Conservation (phyloP, 495 filamentous ascomycete genomes). For the Xylaria venustula region DNA sequence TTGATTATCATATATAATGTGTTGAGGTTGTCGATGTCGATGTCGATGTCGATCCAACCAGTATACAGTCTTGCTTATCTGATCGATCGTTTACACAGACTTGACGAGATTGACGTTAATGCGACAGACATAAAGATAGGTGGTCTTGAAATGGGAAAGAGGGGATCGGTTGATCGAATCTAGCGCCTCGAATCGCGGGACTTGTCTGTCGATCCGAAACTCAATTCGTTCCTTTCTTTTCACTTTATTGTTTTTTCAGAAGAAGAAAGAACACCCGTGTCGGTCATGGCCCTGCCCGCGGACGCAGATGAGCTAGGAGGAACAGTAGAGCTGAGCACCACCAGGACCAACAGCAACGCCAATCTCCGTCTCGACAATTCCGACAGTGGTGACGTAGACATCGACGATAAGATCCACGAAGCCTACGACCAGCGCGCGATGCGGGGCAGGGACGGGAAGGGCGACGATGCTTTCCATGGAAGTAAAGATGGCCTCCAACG, state of each 20-base stretch:
- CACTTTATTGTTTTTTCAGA: neutral
- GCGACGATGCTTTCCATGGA: conserved; percentile 10
- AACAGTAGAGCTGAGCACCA: neutral
- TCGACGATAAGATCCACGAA: conserved; percentile 18
- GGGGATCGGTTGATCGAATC: no score
- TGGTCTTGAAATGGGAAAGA: no score
- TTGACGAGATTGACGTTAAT: no score
- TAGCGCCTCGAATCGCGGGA: no score
- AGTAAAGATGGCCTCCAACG: conserved; percentile 21
- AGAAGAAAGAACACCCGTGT: neutral
- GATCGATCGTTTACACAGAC: no score
- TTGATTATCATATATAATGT: no score
- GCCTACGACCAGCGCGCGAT: conserved; percentile 19
- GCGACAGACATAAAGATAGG: no score
- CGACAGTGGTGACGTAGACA: conserved; percentile 6
- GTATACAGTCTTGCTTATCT: no score
- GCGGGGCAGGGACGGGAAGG: neutral
- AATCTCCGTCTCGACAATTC: neutral
- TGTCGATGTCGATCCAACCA: no score
- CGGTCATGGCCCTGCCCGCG: neutral
- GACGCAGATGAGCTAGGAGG: neutral
- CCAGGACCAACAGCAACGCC: neutral
- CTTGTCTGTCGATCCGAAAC: no score
- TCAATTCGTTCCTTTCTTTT: neutral
- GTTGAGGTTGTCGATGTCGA: no score